Evolutionary conservation across 192 early-diverging fungal genomes (phyloP), one percentile per base, ranked within the genome.

Genomic region (Geranomyces variabilis): DNA sequence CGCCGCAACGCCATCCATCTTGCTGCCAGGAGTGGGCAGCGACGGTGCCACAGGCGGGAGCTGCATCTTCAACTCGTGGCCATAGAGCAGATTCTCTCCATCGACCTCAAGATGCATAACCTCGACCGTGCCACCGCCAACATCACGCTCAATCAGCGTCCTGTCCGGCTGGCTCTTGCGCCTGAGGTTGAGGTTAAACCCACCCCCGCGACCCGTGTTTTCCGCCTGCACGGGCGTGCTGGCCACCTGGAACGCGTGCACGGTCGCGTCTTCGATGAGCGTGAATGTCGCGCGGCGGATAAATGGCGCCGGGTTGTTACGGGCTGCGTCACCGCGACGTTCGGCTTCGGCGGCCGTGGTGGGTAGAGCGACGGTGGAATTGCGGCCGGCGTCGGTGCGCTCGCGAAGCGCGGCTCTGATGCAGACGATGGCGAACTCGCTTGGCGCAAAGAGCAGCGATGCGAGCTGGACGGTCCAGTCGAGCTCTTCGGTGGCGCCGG

Each of bases 391-490:
- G 36, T 70, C 69, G 24, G n/a, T 28, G 15, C 70, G 70, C 30
- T 45, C 30, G 46, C 43, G 60, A 17, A 72, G 62, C 26, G 41
- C 30, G 34, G 61, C 61, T 21, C 34, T 31, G 21, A 72, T 12
- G 48, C 45, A 72, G 17, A 72, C 47, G 19, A 6, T 53, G 0
- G 62, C 30, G 62, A 72, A 72, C 64, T 72, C 70, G 51, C 34
- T 55, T 0, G 70, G 70, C 2, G 61, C 12, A 21, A 36, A 26
- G 34, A 34, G 36, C 0, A 47, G 17, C 24, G 61, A 63, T 8
- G 43, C 59, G 33, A 72, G 70, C 17, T 15, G n/a, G 70, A 72
- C 64, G 41, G 60, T 47, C 70, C 70, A 72, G 62, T 72, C 70
- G 1, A 72, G 62, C 33, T 72, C 70, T 28, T 72, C 70, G 9